Percentiles rank a stretch among this genome's conserved stretches.
phyloP scores from a whole-genome alignment of 1,284 basidiomycete genomes.

The Ceratobasidium sp. region DNA sequence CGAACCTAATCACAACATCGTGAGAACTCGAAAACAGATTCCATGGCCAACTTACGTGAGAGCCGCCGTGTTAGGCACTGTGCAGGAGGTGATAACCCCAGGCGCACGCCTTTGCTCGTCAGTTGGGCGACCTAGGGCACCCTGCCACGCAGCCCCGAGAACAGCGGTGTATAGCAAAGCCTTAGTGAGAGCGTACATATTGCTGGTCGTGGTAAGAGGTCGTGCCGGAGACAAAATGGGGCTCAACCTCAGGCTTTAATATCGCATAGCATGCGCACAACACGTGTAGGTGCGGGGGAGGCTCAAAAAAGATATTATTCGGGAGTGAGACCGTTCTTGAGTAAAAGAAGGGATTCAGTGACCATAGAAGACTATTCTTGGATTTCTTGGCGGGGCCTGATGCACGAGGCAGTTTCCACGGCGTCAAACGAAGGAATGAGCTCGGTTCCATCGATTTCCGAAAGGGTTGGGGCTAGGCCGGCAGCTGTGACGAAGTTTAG shows the following conservation, averaged over 20 bases:
- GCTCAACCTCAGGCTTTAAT: neutral
- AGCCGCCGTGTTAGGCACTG: constrained; percentile 21
- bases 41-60: constrained; percentile 18
- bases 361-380: constrained; percentile 2
- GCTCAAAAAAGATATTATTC: neutral
- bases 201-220: neutral
- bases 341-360: neutral
- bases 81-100: constrained; percentile 25
- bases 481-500: neutral
- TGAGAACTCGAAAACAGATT: neutral
- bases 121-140: neutral
- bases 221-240: neutral
- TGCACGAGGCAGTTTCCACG: constrained; percentile 16
- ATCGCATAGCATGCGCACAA: neutral
- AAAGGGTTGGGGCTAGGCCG: neutral
- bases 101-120: neutral
- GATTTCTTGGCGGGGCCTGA: neutral
- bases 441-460: neutral
- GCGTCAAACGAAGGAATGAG: neutral
- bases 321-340: neutral
- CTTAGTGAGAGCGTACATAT: neutral
- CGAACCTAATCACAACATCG: constrained; percentile 14
- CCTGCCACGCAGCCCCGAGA: constrained; percentile 19
- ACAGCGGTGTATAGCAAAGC: neutral
- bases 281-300: neutral